Percentiles rank a stretch among this genome's conserved stretches.
These are phyloP conservation scores for Naganishia randhawae DNA, from an alignment of 768 basidiomycete species.

Conservation along the genomic window DNA sequence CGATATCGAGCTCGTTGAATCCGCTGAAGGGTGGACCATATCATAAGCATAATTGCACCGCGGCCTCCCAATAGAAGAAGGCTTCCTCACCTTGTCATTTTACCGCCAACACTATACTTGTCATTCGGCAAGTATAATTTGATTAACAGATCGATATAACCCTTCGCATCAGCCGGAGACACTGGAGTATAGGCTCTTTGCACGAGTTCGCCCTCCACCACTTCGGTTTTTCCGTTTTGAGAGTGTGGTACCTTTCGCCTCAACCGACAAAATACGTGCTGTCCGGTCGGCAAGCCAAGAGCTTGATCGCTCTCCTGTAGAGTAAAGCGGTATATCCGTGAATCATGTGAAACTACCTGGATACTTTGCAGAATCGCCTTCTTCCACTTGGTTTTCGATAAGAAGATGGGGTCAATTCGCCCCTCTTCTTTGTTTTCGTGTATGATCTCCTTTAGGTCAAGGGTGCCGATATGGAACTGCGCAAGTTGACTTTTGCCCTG, in stretches of 20 bases:
- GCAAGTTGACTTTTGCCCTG: constrained; percentile 56
- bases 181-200: constrained; percentile 64
- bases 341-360: constrained; percentile 55
- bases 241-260: constrained; percentile 45
- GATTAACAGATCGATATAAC: constrained; percentile 59
- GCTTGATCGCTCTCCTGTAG: constrained; percentile 53
- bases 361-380: constrained; percentile 52
- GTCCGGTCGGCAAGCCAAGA: constrained; percentile 61
- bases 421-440: constrained; percentile 23
- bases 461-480: constrained; percentile 59
- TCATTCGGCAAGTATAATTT: constrained; percentile 55
- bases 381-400: constrained; percentile 58
- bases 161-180: constrained; percentile 53
- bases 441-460: constrained; percentile 33
- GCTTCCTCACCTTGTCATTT: constrained; percentile 55
- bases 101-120: constrained; percentile 55
- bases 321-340: constrained; percentile 57
- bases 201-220: constrained; percentile 53
- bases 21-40: constrained; percentile 34
- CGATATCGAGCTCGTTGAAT: constrained; percentile 55
- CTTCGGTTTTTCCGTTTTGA: neutral
- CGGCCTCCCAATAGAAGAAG: no score
- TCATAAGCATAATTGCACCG: neutral
- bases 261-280: constrained; percentile 61
- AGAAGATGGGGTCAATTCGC: constrained; percentile 49